Evolutionary conservation across 371 early-diverging fungal species (phyloP).

Genomic region (Mucor piriformis): DNA sequence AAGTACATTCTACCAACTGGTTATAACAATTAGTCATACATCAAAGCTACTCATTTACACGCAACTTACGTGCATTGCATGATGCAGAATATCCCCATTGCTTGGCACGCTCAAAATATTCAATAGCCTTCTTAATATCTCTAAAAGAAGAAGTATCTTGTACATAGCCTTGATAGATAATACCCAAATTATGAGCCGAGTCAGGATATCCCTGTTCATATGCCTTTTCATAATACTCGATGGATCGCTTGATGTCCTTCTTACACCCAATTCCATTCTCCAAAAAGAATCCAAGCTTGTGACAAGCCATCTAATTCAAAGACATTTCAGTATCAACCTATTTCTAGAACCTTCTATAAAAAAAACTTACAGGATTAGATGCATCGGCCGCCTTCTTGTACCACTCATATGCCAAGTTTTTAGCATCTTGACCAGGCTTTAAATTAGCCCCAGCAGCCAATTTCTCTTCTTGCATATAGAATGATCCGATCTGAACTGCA

Average conservation of each 20-base stretch:
- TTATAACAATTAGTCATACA: no score
- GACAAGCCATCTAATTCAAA: conserved; percentile 60
- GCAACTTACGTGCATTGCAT: conserved; percentile 52
- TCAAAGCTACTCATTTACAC: no score
- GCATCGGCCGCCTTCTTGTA: conserved; percentile 56
- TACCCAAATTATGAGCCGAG: conserved; percentile 61
- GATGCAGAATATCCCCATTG: conserved; percentile 61
- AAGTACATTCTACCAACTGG: conserved; percentile 52
- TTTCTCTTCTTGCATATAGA: conserved; percentile 60
- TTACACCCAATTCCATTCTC: conserved; percentile 53
- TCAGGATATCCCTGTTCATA: conserved; percentile 64
- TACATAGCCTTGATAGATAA: conserved; percentile 59
- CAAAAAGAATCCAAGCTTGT: conserved; percentile 58
- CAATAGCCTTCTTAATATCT: conserved; percentile 53
- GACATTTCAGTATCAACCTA: not conserved
- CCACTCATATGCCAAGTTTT: conserved; percentile 52
- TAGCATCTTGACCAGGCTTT: conserved; percentile 53
- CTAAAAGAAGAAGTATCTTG: conserved; percentile 39
- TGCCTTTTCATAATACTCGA: conserved; percentile 55
- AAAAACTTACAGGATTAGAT: conserved; percentile 54
- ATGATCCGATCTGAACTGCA: conserved; percentile 61
- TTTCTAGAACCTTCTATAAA: conserved; percentile 1
- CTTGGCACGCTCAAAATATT: conserved; percentile 54
- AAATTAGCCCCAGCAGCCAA: conserved; percentile 57
- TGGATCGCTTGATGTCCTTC: conserved; percentile 45